Evolutionary conservation across 163 green algal genomes (phyloP), one percentile per base, ranked within the genome.

Genomic region (Volvox carteri): DNA sequence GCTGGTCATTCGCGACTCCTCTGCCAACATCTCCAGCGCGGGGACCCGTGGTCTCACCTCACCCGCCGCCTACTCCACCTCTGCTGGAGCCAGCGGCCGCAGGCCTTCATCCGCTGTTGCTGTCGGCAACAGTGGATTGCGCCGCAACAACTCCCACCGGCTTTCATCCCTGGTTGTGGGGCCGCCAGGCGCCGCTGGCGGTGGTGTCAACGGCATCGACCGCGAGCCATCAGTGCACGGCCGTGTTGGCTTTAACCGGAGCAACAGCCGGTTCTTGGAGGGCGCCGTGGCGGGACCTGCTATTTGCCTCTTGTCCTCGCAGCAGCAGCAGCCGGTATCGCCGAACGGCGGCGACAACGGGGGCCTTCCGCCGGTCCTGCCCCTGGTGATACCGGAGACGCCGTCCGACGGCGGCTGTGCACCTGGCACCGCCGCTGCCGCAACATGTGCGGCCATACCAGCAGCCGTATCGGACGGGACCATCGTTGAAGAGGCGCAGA

Each of bases 241-340:
- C 54, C 18, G 60, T 28, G 60, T 54, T 56, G 39, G 39, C 39
- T 86, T 48, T 19, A 52, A 16, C 48, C 78, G 78, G 54, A 60
- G 37, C 78, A 41, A 23, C 60, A 86, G 79, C 42, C 42, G 62
- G 11, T 86, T 86, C 33, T 11, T 78, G 42, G 79, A 86, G 79
- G 62, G 79, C 2, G 79, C 79, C n/a, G 79, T 86, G n/a, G 79
- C 60, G 62, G 79, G 79, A 11, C 79, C 79, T 7, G 54, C 54
- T 14, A 41, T 37, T 52, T 30, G 23, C 12, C 14, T 33, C n/a
- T 48, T 48, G 48, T 44, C 46, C 28, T 19, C 9, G 75, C 75
- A 68, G 18, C 46, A 21, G 14, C 30, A 33, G 30, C n/a, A 46
- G 39, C 39, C 37, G 39, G 16, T 21, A 21, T 44, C 30, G 19